Evolutionary conservation across 805 yeast genomes (phyloP).

Genomic region (Kazachstania martiniae): DNA sequence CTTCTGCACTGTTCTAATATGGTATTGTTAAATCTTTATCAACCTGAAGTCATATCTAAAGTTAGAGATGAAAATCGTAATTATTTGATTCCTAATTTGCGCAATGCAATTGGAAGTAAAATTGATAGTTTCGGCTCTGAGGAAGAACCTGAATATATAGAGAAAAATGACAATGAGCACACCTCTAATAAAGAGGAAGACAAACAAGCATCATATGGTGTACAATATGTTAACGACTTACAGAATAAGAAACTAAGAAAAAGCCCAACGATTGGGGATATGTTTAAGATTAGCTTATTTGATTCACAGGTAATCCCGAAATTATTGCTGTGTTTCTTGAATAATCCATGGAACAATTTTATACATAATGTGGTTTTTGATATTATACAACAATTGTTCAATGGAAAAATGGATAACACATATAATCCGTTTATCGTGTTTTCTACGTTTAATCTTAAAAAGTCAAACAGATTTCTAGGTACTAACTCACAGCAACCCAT

Average conservation of each 20-base stretch:
- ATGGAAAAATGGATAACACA: conserved; percentile 77
- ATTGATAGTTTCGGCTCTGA: background rate
- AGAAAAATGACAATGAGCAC: too few species aligned
- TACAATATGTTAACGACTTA: conserved; percentile 29
- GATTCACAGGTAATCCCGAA: conserved; percentile 61
- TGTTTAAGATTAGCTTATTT: conserved; percentile 66
- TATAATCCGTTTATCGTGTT: conserved; percentile 65
- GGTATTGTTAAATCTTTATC: conserved; percentile 74
- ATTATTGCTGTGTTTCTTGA: conserved; percentile 65
- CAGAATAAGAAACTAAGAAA: conserved; percentile 35
- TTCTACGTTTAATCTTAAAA: conserved; percentile 20
- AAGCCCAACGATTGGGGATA: conserved; percentile 76
- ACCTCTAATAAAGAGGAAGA: background rate
- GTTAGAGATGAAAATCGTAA: conserved; percentile 61
- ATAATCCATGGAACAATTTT: conserved; percentile 94
- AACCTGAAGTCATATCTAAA: conserved; percentile 54
- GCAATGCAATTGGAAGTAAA: background rate
- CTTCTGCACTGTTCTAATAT: conserved; percentile 94
- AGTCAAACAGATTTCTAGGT: conserved; percentile 11
- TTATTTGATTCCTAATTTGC: background rate
- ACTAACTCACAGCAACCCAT: background rate
- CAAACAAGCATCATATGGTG: conserved; percentile 10
- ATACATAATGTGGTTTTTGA: conserved; percentile 96
- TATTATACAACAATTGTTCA: conserved; percentile 85
- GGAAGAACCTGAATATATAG: background rate